Conservation (phyloP, 768 basidiomycete genomes). For the Leucocoprinus birnbaumii region DNA sequence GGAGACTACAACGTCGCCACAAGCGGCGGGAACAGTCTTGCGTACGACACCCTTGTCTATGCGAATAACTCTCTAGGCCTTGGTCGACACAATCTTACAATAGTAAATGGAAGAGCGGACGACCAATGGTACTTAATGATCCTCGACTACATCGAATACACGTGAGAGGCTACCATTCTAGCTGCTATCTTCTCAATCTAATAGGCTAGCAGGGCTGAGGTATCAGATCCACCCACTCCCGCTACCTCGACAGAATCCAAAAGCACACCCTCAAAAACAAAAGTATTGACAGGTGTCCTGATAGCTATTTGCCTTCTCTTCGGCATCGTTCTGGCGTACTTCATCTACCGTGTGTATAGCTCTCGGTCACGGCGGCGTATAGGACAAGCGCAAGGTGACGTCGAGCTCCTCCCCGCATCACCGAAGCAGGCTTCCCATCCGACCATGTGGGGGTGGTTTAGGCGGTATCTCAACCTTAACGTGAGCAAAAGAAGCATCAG, state of each 20-base stretch:
- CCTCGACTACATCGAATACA: slow-evolving; percentile 12
- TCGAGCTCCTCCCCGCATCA: background rate
- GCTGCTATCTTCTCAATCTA: background rate
- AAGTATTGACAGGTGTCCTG: slow-evolving; percentile 2
- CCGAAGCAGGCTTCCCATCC: background rate
- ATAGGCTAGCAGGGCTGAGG: background rate
- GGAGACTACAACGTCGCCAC: background rate
- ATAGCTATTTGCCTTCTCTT: slow-evolving; percentile 8
- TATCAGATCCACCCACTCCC: background rate
- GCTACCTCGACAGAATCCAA: background rate
- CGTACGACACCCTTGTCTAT: slow-evolving; percentile 7
- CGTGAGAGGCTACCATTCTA: slow-evolving; percentile 1
- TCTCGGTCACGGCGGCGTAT: background rate
- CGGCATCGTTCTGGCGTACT: slow-evolving; percentile 1
- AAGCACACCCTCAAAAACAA: background rate
- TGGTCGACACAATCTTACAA: slow-evolving; percentile 11
- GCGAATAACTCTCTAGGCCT: background rate
- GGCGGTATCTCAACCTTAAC: background rate
- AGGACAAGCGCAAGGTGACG: background rate
- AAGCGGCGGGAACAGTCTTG: background rate
- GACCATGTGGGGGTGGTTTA: background rate
- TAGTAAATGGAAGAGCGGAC: slow-evolving; percentile 6
- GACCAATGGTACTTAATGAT: slow-evolving; percentile 8
- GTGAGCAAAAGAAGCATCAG: background rate
- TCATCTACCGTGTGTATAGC: slow-evolving; percentile 1